Conservation (phyloP, 2,329 filamentous ascomycete species). For the Hymenoscyphus occultus region DNA sequence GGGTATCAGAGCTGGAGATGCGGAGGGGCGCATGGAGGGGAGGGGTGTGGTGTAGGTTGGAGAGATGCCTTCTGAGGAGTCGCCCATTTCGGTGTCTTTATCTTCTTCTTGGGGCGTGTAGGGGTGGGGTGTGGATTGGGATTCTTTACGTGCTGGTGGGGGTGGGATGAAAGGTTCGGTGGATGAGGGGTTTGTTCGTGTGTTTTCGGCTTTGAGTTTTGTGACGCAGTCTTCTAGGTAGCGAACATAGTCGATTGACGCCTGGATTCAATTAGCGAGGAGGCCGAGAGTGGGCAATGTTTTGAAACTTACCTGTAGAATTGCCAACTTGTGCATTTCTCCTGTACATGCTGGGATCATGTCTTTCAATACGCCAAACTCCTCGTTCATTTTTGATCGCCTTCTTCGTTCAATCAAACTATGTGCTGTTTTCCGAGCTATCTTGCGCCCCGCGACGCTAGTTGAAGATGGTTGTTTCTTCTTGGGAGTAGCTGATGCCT, state of each 20-base stretch:
- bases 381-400: slow-evolving; percentile 97
- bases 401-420: slow-evolving; percentile 88
- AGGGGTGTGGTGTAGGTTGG: slow-evolving; percentile 41
- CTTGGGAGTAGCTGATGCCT: slow-evolving; percentile 46
- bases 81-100: slow-evolving; percentile 61
- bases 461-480: slow-evolving; percentile 74
- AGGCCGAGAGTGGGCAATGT: neutral
- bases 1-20: slow-evolving; percentile 50
- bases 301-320: slow-evolving; percentile 70
- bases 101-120: slow-evolving; percentile 45
- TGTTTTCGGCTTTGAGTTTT: slow-evolving; percentile 64
- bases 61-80: slow-evolving; percentile 47
- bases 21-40: slow-evolving; percentile 42
- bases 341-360: slow-evolving; percentile 96
- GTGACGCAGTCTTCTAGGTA: slow-evolving; percentile 87
- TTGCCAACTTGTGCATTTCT: slow-evolving; percentile 97
- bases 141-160: slow-evolving; percentile 24
- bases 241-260: slow-evolving; percentile 91
- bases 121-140: slow-evolving; percentile 37
- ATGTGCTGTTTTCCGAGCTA: slow-evolving; percentile 92
- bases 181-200: slow-evolving; percentile 27
- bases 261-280: slow-evolving; percentile 49
- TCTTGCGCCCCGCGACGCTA: slow-evolving; percentile 88
- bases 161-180: slow-evolving; percentile 25
- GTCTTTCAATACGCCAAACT: slow-evolving; percentile 87